Percentiles rank a stretch among this genome's conserved stretches.
These are phyloP conservation scores for Stephania yunnanensis DNA, from an alignment of 164 flowering plant species.

Conservation along the genomic window DNA sequence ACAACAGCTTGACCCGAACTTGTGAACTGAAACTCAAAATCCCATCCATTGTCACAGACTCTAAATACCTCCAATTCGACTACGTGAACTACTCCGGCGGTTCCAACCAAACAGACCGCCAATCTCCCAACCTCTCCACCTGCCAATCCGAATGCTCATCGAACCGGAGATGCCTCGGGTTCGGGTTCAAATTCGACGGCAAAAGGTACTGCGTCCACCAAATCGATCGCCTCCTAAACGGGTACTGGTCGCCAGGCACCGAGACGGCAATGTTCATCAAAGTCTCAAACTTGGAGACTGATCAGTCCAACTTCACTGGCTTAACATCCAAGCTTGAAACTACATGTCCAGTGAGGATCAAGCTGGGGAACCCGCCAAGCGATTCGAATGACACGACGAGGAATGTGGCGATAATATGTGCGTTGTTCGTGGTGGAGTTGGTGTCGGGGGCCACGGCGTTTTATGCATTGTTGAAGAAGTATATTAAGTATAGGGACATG, in stretches of 20 bases:
- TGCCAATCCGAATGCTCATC: slow-evolving; percentile 35
- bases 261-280: slow-evolving; percentile 39
- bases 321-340: slow-evolving; percentile 45
- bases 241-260: slow-evolving; percentile 66
- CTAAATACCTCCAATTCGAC: slow-evolving; percentile 50
- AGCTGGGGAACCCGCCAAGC: slow-evolving; percentile 49
- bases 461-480: slow-evolving; percentile 61
- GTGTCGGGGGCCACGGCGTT: slow-evolving; percentile 52
- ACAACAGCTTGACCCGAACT: background rate
- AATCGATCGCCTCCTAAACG: slow-evolving; percentile 34
- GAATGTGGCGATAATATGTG: slow-evolving; percentile 45
- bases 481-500: slow-evolving; percentile 66
- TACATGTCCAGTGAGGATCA: slow-evolving; percentile 45
- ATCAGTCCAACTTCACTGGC: slow-evolving; percentile 44
- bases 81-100: slow-evolving; percentile 50
- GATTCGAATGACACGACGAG: slow-evolving; percentile 39
- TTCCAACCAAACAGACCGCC: slow-evolving; percentile 17
- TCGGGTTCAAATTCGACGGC: slow-evolving; percentile 44
- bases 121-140: slow-evolving; percentile 12
- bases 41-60: background rate
- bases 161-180: slow-evolving; percentile 41
- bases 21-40: slow-evolving; percentile 32
- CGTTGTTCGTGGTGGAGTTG: slow-evolving; percentile 57
- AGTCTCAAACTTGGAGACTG: slow-evolving; percentile 38
- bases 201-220: slow-evolving; percentile 39